Base-by-base conservation (phyloP, 345 rosid species). In the Dimocarpus longan region DNA sequence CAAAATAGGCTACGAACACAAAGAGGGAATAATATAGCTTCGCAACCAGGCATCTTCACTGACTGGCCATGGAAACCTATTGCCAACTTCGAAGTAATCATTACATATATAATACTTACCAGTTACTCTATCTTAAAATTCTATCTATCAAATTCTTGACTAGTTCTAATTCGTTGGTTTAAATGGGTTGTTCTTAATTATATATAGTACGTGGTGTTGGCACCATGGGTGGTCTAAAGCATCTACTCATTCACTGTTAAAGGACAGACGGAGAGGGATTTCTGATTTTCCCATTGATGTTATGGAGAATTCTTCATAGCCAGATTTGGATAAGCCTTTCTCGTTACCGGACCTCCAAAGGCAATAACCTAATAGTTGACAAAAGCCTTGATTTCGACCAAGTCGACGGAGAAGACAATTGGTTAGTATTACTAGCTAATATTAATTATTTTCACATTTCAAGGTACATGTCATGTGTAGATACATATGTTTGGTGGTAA, bases 351-450 rank as follows among this genome's bases (percentile, higher is more conserved):
- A 92, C 87, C 1, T 90, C 91, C 5, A 87, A 79, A 64, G 92
- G 93, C 71, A 77, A 74, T 22, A 87, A 80, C 10, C 82, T 86
- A 76, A 88, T 90, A 32, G 56, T 92, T 28, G 85, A 90, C 63
- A 90, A 84, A 79, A 76, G 78, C 77, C 87, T 90, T 44, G 96
- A 92, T 71, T 89, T 89, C 84, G 87, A 88, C 8, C 96, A 92
- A 82, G 88, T 90, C 11, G 91, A 89, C 69, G 73, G 96, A 57
- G 93, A 92, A 81, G 83, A 80, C 46, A 84, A 85, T 1, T 92
- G 90, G 90, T 87, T 7, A 3, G 56, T 32, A 3, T 32, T n/a
- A 3, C 13, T 60, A n/a, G 11, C 28, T 60, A 60, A 5, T 0
- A 5, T 6, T 28, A 66, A 64, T 19, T 11, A 64, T 19, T 11